phyloP scores from a whole-genome alignment of 495 filamentous ascomycete genomes.

The Aspergillus mulundensis region DNA sequence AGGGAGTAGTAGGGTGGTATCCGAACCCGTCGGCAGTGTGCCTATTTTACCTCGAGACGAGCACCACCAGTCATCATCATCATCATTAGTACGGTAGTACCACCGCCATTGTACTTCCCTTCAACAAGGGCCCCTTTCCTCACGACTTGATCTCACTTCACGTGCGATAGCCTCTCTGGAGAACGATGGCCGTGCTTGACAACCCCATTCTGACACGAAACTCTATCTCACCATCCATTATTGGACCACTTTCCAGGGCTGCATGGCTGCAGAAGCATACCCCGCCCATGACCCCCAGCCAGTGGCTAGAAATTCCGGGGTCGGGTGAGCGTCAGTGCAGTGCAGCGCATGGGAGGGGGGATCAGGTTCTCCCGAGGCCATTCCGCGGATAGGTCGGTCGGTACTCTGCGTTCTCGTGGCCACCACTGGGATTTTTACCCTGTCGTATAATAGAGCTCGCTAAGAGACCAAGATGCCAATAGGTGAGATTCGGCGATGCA shows the following conservation, averaged over 20 bases:
- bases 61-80: not conserved
- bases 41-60: no score
- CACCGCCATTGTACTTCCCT: no score
- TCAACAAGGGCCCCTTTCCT: no score
- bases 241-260: not conserved
- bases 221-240: not conserved
- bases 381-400: not conserved
- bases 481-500: not conserved
- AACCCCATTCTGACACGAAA: not conserved
- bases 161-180: not conserved
- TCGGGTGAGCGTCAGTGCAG: not conserved
- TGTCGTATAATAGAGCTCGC: not conserved
- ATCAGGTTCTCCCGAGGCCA: not conserved
- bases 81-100: not conserved
- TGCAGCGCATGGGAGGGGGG: not conserved
- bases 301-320: slow-evolving; percentile 1
- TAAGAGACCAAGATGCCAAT: not conserved
- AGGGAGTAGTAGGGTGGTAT: no score
- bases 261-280: not conserved
- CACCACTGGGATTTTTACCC: not conserved
- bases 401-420: not conserved
- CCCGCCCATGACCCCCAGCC: not conserved
- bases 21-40: no score
- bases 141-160: not conserved
- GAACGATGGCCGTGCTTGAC: not conserved